phyloP scores from a whole-genome alignment of 345 rosid species.

The Noccaea caerulescens region DNA sequence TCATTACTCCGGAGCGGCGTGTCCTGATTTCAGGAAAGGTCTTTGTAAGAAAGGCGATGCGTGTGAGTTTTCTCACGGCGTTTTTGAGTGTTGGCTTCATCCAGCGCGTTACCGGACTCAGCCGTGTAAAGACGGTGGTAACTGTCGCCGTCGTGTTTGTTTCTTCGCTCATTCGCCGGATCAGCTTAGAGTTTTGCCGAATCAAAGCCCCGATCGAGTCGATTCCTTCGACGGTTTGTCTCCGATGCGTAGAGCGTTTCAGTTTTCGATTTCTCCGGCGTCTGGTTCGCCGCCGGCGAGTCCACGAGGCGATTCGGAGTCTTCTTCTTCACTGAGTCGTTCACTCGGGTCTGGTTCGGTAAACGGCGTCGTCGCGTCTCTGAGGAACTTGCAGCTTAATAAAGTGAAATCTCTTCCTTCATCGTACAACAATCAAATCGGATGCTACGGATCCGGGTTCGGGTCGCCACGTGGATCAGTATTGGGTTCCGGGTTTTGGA shows the following conservation, averaged over 20 bases:
- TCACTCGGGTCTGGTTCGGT: slow-evolving; percentile 50
- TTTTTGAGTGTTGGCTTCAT: slow-evolving; percentile 99
- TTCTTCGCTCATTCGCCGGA: slow-evolving; percentile 96
- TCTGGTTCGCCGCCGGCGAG: slow-evolving; percentile 65
- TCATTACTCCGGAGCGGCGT: slow-evolving; percentile 82
- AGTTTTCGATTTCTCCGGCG: slow-evolving; percentile 59
- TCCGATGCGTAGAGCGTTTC: slow-evolving; percentile 43
- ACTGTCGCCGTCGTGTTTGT: slow-evolving; percentile 79
- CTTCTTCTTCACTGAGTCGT: slow-evolving; percentile 52
- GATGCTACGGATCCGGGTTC: slow-evolving; percentile 45
- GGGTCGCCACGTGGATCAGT: slow-evolving; percentile 65
- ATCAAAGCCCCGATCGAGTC: slow-evolving; percentile 60
- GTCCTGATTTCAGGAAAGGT: slow-evolving; percentile 84
- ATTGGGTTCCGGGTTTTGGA: slow-evolving; percentile 58
- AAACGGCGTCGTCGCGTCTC: slow-evolving; percentile 60
- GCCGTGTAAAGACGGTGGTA: slow-evolving; percentile 87
- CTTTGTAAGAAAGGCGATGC: slow-evolving; percentile 74
- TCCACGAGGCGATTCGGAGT: slow-evolving; percentile 60
- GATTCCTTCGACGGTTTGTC: slow-evolving; percentile 57
- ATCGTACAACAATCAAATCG: slow-evolving; percentile 46
- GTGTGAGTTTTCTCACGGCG: slow-evolving; percentile 95
- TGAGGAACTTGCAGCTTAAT: slow-evolving; percentile 69
- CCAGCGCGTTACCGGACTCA: slow-evolving; percentile 89
- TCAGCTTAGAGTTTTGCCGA: slow-evolving; percentile 70
- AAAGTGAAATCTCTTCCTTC: slow-evolving; percentile 66